A percentile compares a stretch with the other conserved stretches of the same genome.
Conservation (phyloP, 306 rosid genomes). For the Ormosia emarginata region DNA sequence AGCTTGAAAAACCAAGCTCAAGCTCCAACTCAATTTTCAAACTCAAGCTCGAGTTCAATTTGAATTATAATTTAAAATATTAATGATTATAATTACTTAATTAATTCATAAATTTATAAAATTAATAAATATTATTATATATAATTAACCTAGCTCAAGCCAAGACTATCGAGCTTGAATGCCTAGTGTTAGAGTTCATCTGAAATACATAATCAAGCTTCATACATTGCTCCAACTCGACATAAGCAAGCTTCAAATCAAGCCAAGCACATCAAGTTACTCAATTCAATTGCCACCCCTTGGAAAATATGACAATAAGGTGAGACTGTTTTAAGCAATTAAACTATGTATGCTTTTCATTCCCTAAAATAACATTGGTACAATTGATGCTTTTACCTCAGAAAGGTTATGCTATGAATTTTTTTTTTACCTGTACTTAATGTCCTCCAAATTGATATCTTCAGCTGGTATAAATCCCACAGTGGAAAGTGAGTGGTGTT, state of each 20-base stretch:
- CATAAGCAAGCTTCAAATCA: neutral
- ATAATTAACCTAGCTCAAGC: neutral
- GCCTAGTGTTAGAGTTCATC: neutral
- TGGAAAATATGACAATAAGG: neutral
- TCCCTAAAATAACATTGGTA: neutral
- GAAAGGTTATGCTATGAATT: neutral
- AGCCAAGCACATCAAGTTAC: neutral
- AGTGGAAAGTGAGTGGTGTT: constrained; percentile 64
- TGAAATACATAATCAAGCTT: neutral
- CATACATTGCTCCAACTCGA: neutral
- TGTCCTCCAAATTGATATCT: constrained; percentile 66
- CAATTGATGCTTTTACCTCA: neutral
- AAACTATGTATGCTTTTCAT: neutral
- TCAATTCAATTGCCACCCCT: neutral
- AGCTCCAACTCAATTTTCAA: neutral
- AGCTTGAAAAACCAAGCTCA: neutral
- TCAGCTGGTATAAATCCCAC: constrained; percentile 75
- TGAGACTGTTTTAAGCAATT: neutral
- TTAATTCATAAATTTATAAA: neutral
- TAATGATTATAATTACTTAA: neutral
- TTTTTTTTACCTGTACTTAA: constrained; percentile 68
- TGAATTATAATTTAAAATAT: neutral
- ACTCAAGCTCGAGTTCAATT: neutral
- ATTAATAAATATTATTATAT: neutral
- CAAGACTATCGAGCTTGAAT: neutral